Evolutionary conservation across 345 rosid species (phyloP).

Genomic region (Draba incana): DNA sequence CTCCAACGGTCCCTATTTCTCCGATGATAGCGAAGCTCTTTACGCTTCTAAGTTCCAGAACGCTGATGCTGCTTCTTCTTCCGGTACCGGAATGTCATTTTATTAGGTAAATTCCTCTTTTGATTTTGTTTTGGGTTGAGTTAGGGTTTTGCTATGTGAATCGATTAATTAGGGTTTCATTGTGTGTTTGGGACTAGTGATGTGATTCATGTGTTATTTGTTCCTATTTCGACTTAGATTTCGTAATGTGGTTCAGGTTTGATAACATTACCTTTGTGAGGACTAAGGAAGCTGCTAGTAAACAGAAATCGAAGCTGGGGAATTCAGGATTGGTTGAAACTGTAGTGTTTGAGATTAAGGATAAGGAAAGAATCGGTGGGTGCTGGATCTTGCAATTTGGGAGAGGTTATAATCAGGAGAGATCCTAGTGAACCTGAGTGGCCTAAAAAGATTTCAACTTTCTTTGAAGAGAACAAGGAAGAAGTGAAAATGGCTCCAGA

Average conservation of each 20-base stretch:
- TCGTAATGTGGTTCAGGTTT: conserved; percentile 48
- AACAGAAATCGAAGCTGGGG: conserved; percentile 52
- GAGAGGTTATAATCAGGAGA: conserved; percentile 72
- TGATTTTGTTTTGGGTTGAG: neutral
- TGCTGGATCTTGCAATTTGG: conserved; percentile 56
- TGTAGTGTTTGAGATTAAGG: conserved; percentile 69
- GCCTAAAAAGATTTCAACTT: conserved; percentile 65
- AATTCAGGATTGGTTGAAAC: conserved; percentile 78
- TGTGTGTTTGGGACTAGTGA: neutral
- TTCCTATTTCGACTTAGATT: neutral
- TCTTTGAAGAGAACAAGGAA: conserved; percentile 51
- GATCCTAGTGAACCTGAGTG: conserved; percentile 57
- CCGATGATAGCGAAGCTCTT: conserved; percentile 75
- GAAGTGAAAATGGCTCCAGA: conserved; percentile 57
- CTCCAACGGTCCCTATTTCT: conserved; percentile 65
- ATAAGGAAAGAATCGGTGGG: conserved; percentile 67
- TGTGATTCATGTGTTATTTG: neutral
- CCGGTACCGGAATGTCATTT: conserved; percentile 61
- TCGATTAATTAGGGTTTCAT: neutral
- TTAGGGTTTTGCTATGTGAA: neutral
- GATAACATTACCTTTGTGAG: conserved; percentile 70
- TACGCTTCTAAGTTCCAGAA: conserved; percentile 55
- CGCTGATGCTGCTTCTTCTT: conserved; percentile 36
- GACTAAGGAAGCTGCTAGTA: conserved; percentile 60
- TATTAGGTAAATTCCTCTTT: conserved; percentile 49